phyloP scores from a whole-genome alignment of 2,329 filamentous ascomycete genomes.

The Ceratocystis papillata region DNA sequence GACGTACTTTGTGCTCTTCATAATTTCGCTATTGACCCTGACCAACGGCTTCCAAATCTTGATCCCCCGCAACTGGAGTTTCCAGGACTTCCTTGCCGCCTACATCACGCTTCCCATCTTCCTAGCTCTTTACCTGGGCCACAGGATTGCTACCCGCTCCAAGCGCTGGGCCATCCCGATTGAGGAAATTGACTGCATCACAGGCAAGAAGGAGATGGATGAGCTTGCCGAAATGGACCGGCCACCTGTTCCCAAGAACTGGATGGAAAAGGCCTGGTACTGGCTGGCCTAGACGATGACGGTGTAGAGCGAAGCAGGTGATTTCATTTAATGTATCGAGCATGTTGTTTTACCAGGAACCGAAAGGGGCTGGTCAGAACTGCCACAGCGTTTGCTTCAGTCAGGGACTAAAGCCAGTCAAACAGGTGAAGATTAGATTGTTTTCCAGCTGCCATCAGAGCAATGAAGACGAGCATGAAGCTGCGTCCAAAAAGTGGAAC shows the following conservation, averaged over 20 bases:
- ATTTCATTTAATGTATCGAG: neutral
- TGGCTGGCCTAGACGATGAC: slow-evolving; percentile 39
- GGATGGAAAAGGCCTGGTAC: slow-evolving; percentile 44
- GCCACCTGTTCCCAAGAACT: slow-evolving; percentile 41
- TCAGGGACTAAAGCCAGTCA: slow-evolving; percentile 29
- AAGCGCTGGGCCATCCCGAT: slow-evolving; percentile 33
- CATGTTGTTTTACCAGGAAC: neutral
- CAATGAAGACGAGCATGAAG: neutral
- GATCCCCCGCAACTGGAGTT: slow-evolving; percentile 53
- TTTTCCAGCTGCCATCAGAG: slow-evolving; percentile 34
- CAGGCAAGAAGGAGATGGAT: slow-evolving; percentile 53
- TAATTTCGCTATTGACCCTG: slow-evolving; percentile 52
- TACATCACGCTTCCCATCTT: slow-evolving; percentile 56
- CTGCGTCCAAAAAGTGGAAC: neutral
- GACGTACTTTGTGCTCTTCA: slow-evolving; percentile 47
- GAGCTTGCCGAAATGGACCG: slow-evolving; percentile 42
- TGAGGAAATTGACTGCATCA: slow-evolving; percentile 44
- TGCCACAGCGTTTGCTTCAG: slow-evolving; percentile 12
- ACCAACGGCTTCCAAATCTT: slow-evolving; percentile 70
- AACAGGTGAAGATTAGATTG: slow-evolving; percentile 28
- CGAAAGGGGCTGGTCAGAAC: neutral
- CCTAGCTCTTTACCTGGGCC: slow-evolving; percentile 47
- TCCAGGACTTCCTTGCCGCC: slow-evolving; percentile 50
- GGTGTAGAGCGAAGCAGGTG: neutral
- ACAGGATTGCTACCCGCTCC: slow-evolving; percentile 44